These are phyloP conservation scores for Pholiota adiposa DNA, from an alignment of 1,284 basidiomycete genomes.

Conservation along the genomic window DNA sequence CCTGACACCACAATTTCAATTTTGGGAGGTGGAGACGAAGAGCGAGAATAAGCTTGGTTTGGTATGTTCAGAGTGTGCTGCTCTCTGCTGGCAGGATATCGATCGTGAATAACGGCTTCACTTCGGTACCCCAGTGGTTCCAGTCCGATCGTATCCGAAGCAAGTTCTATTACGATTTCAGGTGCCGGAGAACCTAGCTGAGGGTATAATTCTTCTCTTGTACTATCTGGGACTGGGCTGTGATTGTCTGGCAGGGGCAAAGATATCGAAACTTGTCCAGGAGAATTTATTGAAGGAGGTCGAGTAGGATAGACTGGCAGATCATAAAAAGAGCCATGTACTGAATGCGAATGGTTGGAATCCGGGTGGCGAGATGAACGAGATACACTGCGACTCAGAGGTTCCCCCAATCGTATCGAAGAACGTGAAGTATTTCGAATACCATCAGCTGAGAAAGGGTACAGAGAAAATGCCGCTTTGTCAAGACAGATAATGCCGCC, in stretches of 20 bases:
- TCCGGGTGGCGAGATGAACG: background rate
- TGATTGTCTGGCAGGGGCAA: conserved; percentile 1
- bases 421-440: conserved; percentile 6
- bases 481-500: conserved; percentile 13
- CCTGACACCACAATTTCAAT: background rate
- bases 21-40: background rate
- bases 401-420: background rate
- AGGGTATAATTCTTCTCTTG: too few species aligned
- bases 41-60: background rate
- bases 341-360: background rate
- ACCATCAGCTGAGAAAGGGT: conserved; percentile 8
- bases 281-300: background rate
- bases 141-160: conserved; percentile 1
- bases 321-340: background rate
- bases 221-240: background rate
- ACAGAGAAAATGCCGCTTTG: conserved; percentile 8
- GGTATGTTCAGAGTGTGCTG: background rate
- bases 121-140: too few species aligned
- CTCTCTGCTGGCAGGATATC: background rate
- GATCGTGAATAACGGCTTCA: background rate
- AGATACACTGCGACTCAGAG: background rate
- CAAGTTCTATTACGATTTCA: conserved; percentile 2
- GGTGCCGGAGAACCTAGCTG: background rate
- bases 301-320: background rate
- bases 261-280: conserved; percentile 2